These are phyloP conservation scores for Macaranga tanarius DNA, from an alignment of 441 rosid genomes.

Conservation along the genomic window DNA sequence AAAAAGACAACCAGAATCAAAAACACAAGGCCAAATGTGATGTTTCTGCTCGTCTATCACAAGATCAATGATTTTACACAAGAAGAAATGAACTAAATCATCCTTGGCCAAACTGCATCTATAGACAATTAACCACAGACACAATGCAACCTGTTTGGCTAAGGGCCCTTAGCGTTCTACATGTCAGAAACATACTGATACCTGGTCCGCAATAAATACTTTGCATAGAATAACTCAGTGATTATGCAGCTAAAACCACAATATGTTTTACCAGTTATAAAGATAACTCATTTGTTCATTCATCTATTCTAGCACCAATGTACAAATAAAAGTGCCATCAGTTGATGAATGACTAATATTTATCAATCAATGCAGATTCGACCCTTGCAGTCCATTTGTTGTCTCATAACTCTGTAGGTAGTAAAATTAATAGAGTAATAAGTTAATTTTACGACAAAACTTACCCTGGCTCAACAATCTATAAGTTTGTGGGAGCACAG, in stretches of 20 bases:
- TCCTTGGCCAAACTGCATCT: background rate
- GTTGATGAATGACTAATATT: background rate
- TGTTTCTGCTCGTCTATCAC: background rate
- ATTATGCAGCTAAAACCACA: background rate
- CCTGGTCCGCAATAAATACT: background rate
- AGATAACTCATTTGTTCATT: background rate
- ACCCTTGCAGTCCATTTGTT: background rate
- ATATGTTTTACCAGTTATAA: background rate
- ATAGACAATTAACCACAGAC: background rate
- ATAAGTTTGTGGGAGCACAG: slow-evolving; percentile 60
- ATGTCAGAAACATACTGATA: background rate
- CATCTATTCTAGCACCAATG: background rate
- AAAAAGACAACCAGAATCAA: no score
- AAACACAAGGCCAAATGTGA: background rate
- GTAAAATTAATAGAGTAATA: background rate
- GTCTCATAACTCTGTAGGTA: background rate
- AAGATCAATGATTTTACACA: background rate
- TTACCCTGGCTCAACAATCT: slow-evolving; percentile 81
- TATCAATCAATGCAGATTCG: background rate
- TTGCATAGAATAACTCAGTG: background rate
- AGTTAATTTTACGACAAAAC: slow-evolving; percentile 18
- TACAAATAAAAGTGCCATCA: background rate
- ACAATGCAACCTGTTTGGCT: background rate
- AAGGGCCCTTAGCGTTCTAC: background rate
- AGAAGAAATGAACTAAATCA: background rate